phyloP scores from a whole-genome alignment of 345 rosid species.

The Brassica napus region DNA sequence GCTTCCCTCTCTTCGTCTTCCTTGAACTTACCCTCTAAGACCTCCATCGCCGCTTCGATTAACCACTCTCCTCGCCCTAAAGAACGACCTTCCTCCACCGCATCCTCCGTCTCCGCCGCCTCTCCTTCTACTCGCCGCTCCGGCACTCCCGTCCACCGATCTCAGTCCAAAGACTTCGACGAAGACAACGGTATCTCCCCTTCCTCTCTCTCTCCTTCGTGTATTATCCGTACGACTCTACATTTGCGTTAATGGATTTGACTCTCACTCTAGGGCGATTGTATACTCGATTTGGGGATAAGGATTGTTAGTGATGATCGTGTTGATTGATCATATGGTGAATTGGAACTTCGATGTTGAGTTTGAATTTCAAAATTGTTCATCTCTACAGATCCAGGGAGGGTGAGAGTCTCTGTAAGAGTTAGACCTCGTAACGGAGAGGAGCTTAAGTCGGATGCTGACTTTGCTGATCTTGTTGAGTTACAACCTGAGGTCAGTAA shows the following conservation, averaged over 20 bases:
- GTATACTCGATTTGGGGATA: constrained; percentile 10
- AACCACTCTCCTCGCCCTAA: constrained; percentile 47
- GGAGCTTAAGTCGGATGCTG: constrained; percentile 75
- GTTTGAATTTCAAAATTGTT: neutral
- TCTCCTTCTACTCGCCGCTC: constrained; percentile 56
- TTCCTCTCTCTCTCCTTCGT: neutral
- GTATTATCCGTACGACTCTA: neutral
- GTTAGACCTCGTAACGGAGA: constrained; percentile 75
- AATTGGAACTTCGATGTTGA: neutral
- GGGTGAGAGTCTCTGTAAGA: constrained; percentile 90
- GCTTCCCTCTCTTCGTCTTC: constrained; percentile 41
- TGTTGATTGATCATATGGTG: neutral
- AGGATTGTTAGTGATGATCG: constrained; percentile 6
- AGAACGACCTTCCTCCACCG: constrained; percentile 45
- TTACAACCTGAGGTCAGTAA: constrained; percentile 76
- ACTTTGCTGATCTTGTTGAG: constrained; percentile 83
- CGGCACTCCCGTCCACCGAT: constrained; percentile 55
- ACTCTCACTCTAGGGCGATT: constrained; percentile 10
- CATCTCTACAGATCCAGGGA: constrained; percentile 57
- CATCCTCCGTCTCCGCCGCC: constrained; percentile 35
- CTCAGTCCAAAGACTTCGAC: constrained; percentile 47
- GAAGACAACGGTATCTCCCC: constrained; percentile 53
- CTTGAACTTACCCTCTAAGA: constrained; percentile 41
- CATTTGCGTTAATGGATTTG: neutral
- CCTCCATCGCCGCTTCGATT: constrained; percentile 35